Base-by-base conservation (phyloP, 1,284 basidiomycete species). In the Marasmius sp. region DNA sequence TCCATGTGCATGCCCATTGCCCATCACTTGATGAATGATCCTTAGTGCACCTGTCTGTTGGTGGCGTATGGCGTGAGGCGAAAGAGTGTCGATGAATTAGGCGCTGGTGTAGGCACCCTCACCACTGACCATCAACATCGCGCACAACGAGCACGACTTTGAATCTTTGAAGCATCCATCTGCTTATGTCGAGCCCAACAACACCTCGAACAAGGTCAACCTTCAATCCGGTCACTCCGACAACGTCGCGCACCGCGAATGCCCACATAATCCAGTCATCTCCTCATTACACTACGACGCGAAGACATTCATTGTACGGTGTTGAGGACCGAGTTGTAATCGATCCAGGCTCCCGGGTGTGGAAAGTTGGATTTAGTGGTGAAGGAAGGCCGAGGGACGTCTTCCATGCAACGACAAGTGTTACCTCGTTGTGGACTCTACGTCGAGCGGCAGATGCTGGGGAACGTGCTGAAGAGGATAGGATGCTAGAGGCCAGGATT, bases 311-410 rank as follows among this genome's bases (percentile, higher is more conserved):
- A 36, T 77, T 94, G 3, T 94, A 95, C 74, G 94, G 93, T 54
- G 92, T 89, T 6, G 93, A 95, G 71, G 93, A 94, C 72, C 83
- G 93, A 57, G 85, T 95, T 55, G 84, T 95, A 57, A 86, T 95
- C 63, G 93, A 95, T 71, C 87, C 92, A 34, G 93, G 93, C 50
- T 93, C 90, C 53, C 82, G 86, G 56, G 82, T 94, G 61, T 94
- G 93, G 92, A 94, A 93, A 75, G 89, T 92, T 8, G 93, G 94
- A 1, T 94, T 95, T 76, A 93, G 91, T 71, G 93, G 93, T 18
- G 93, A 95, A 77, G 89, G 91, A n/a, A 81, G 84, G 62, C 92
- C 93, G 14, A 77, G 93, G 66, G 87, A 93, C 65, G 85, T 94
- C 27, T 88, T 93, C 73, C 83, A 84, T 65, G 81, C 84, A 0